phyloP scores from a whole-genome alignment of 2,329 filamentous ascomycete species.

The Hypoxylon sp. region DNA sequence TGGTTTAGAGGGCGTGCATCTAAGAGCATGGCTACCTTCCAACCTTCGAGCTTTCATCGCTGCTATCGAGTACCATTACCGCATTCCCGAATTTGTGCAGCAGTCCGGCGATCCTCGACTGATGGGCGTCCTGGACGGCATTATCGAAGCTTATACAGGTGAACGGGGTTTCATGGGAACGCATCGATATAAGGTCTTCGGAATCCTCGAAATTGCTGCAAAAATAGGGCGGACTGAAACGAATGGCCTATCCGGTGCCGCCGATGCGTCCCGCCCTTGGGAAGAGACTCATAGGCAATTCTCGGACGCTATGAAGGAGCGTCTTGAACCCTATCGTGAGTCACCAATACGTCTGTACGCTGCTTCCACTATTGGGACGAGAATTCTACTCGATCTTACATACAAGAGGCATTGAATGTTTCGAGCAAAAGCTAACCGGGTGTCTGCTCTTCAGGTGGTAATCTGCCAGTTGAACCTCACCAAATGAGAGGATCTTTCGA shows the following conservation, averaged over 20 bases:
- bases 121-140: conserved; percentile 66
- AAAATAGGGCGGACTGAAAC: conserved; percentile 67
- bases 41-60: conserved; percentile 68
- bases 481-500: conserved; percentile 67
- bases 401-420: background rate
- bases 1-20: conserved; percentile 64
- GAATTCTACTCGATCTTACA: background rate
- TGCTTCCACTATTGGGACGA: background rate
- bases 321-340: conserved; percentile 61
- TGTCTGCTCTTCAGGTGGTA: conserved; percentile 48
- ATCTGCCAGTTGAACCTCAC: conserved; percentile 62
- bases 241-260: conserved; percentile 63
- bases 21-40: conserved; percentile 66
- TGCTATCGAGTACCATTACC: conserved; percentile 66
- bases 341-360: background rate
- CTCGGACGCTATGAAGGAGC: conserved; percentile 67
- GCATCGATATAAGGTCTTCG: conserved; percentile 69
- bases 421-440: conserved; percentile 8
- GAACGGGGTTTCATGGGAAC: conserved; percentile 69
- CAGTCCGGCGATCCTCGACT: conserved; percentile 62
- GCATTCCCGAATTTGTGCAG: conserved; percentile 65
- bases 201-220: conserved; percentile 65
- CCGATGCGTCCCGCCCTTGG: conserved; percentile 59
- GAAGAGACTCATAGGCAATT: conserved; percentile 65
- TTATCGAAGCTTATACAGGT: conserved; percentile 67